These are phyloP conservation scores for Aleurites moluccanus DNA, from an alignment of 441 rosid species.

Conservation along the genomic window DNA sequence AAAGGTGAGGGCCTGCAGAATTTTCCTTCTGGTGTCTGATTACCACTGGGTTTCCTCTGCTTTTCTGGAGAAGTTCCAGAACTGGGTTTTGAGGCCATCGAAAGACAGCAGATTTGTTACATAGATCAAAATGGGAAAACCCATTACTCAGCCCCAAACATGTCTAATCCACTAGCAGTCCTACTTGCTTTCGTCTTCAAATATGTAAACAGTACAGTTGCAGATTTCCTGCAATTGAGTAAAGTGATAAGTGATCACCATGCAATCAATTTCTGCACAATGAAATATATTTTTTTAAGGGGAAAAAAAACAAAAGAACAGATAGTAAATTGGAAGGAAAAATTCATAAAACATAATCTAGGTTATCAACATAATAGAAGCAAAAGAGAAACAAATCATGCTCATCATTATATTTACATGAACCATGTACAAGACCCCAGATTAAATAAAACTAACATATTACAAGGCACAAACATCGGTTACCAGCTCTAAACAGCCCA, in stretches of 20 bases:
- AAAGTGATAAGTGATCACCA: conserved; percentile 19
- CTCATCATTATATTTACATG: conserved; percentile 3
- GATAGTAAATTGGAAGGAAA: not conserved
- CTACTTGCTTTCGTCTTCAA: conserved; percentile 26
- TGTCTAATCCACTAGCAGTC: conserved; percentile 15
- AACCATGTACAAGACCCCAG: conserved; percentile 1
- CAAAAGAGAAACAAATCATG: conserved; percentile 6
- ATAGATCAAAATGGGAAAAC: conserved; percentile 19
- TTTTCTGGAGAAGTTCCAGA: conserved; percentile 37
- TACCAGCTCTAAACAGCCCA: not conserved
- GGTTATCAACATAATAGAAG: not conserved
- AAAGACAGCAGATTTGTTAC: conserved; percentile 23
- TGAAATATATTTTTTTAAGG: not conserved
- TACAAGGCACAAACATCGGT: not conserved
- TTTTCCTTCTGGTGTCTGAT: conserved; percentile 22
- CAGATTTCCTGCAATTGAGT: conserved; percentile 18
- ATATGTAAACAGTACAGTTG: conserved; percentile 14
- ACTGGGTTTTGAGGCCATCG: conserved; percentile 59
- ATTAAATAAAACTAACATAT: not conserved
- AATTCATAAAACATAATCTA: not conserved
- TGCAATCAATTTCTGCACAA: conserved; percentile 1
- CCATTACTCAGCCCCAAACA: conserved; percentile 37
- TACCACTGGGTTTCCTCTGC: conserved; percentile 32
- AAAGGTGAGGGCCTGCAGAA: conserved; percentile 30
- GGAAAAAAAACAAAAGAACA: not conserved